phyloP scores from a whole-genome alignment of 805 yeast genomes.

The Candida incommunis region DNA sequence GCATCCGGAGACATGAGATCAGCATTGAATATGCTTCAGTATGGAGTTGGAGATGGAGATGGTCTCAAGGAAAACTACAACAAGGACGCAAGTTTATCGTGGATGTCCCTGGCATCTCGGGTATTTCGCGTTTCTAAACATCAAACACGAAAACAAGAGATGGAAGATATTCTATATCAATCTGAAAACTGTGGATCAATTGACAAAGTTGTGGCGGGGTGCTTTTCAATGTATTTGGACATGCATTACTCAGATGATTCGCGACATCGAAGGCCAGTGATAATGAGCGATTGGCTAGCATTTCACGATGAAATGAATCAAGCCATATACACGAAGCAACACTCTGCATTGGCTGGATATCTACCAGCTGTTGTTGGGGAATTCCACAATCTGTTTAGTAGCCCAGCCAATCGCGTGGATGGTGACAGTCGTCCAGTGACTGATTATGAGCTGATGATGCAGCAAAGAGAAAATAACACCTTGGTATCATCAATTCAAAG shows the following conservation, averaged over 20 bases:
- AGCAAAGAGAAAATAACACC: background rate
- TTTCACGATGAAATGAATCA: background rate
- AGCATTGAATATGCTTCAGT: conserved; percentile 73
- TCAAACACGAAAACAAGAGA: conserved; percentile 31
- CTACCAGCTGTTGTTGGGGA: background rate
- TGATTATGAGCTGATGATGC: background rate
- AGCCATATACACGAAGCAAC: background rate
- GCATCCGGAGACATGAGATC: conserved; percentile 78
- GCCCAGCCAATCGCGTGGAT: background rate
- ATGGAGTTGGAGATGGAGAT: conserved; percentile 23
- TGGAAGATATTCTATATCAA: conserved; percentile 31
- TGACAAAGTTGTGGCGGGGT: conserved; percentile 53
- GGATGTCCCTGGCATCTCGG: conserved; percentile 52
- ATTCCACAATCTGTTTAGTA: background rate
- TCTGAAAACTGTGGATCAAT: conserved; percentile 34
- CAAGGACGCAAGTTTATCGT: conserved; percentile 50
- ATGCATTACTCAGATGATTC: conserved; percentile 48
- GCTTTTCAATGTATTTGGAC: conserved; percentile 52
- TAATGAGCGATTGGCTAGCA: background rate
- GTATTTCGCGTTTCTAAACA: conserved; percentile 43
- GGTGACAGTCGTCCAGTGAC: background rate
- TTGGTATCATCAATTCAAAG: background rate
- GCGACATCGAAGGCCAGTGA: background rate
- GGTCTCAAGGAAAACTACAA: conserved; percentile 4
- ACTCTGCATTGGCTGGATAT: background rate